Base-by-base conservation (phyloP, 768 basidiomycete species). In the Xerocomellus chrysenteron region DNA sequence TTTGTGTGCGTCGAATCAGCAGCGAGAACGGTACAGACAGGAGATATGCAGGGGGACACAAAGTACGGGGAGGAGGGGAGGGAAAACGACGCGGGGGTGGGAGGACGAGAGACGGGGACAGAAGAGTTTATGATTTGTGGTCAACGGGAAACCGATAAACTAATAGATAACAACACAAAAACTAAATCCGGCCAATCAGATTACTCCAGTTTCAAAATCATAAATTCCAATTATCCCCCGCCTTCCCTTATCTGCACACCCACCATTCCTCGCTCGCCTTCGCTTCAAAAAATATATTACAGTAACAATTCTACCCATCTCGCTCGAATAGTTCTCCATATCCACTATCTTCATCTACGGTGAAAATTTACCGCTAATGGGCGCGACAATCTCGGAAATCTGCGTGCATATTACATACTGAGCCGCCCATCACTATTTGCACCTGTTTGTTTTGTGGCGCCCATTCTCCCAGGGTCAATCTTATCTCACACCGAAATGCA, bases 131-230 rank as follows among this genome's bases (percentile, higher is more conserved):
- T 71, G 71, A 73, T 73, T 73, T 69, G 62, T 70, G 60, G 55
- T 68, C 49, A 63, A 68, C 68, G 72, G 72, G 70, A 72, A 65
- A 68, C 21, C 72, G 70, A 72, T 73, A 72, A 72, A 70, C 70
- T 70, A 65, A 68, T 59, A 73, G 72, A 73, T 73, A 71, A 71
- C 72, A 54, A 69, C 57, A 48, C 37, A 45, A 56, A 62, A 70
- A 63, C 56, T 60, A 57, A 73, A 71, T 71, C 65, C 49, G 57
- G 57, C 70, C 72, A 72, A 72, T 73, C 70, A 72, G 70, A 72
- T 72, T 68, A 73, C 59, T 60, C 26, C 14, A 41, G 60, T 72
- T 72, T 61, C 59, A 54, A 64, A 68, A 62, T 60, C 60, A 49
- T 30, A 46, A 60, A 62, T 61, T 60, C 47, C 50, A 62, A 48